Evolutionary conservation across 176 grass and related monocot genomes (phyloP).

Genomic region (Juncus inflexus): DNA sequence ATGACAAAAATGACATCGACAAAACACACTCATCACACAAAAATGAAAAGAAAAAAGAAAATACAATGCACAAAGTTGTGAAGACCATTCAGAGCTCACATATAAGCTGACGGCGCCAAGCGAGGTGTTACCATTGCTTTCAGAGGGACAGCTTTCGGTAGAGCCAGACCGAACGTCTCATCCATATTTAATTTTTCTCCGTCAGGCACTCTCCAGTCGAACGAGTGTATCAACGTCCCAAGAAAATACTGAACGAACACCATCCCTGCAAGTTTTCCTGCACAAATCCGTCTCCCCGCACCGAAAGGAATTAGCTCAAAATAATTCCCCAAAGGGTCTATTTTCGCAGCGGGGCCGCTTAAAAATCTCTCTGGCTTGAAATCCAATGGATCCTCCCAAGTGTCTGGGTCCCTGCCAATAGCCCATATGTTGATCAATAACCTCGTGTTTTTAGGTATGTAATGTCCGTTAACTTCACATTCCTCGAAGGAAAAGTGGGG

Average conservation of each 20-base stretch:
- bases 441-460: conserved; percentile 49
- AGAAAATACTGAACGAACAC: conserved; percentile 79
- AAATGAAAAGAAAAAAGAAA: too few relatives aligned
- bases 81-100: neutral
- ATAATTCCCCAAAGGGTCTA: conserved; percentile 59
- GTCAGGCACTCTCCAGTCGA: conserved; percentile 55
- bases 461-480: conserved; percentile 47
- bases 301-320: conserved; percentile 91
- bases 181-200: conserved; percentile 58
- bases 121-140: conserved; percentile 39
- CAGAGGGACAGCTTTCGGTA: conserved; percentile 67
- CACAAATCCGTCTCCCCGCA: conserved; percentile 67
- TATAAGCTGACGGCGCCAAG: conserved; percentile 35
- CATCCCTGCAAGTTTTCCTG: conserved; percentile 75
- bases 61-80: too few relatives aligned
- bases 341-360: conserved; percentile 4
- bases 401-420: conserved; percentile 55
- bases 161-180: conserved; percentile 59
- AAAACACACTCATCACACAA: too few relatives aligned
- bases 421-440: conserved; percentile 76
- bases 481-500: conserved; percentile 77
- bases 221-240: conserved; percentile 52
- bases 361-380: conserved; percentile 80
- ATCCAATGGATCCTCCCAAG: conserved; percentile 49
- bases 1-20: too few relatives aligned